Evolutionary conservation across 202 grass and related monocot genomes (phyloP), one percentile per base, ranked within the genome.

Genomic region (Alloteropsis angusta): DNA sequence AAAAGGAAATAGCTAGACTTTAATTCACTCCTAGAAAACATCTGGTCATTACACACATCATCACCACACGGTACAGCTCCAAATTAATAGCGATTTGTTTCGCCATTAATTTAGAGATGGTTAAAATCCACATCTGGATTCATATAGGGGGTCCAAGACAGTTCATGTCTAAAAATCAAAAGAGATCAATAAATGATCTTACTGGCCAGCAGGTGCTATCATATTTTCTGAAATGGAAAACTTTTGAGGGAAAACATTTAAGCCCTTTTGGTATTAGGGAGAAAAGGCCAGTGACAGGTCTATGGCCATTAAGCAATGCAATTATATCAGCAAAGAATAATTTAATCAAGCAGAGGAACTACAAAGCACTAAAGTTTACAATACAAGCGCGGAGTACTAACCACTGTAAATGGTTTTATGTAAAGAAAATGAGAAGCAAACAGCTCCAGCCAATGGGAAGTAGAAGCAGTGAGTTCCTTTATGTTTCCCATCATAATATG

Each of bases 381-480:
- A 47, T 71, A 72, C 45, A 76, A 76, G 38, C 43, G 32, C 45
- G 62, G 56, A 37, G 60, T 48, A 77, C 84, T 84, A 72, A 98
- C 95, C 90, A 90, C 80, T 34, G 90, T 98, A 63, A 95, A 88
- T 68, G 92, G 95, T 43, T 86, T 92, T 85, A 92, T 90, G 21
- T 93, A 98, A 82, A 98, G 87, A 87, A 94, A 88, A 78, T 98
- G 92, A 82, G 95, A 98, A 71, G 82, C 74, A 55, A 98, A 88
- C 72, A 98, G 84, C 86, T 98, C 96, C 81, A 98, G 71, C 96
- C 96, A 98, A 87, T 98, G 85, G 26, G 54, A 98, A 53, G 95
- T 91, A 54, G 92, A 81, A 82, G 79, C 71, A 71, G 84, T 85
- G 82, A 95, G 69, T 52, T 83, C 80, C 82, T 88, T 94, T 70